A percentile compares a stretch with the other conserved stretches of the same genome.
These are phyloP conservation scores for Suhomyces yuchorum DNA, from an alignment of 1,139 yeast species.

Conservation along the genomic window DNA sequence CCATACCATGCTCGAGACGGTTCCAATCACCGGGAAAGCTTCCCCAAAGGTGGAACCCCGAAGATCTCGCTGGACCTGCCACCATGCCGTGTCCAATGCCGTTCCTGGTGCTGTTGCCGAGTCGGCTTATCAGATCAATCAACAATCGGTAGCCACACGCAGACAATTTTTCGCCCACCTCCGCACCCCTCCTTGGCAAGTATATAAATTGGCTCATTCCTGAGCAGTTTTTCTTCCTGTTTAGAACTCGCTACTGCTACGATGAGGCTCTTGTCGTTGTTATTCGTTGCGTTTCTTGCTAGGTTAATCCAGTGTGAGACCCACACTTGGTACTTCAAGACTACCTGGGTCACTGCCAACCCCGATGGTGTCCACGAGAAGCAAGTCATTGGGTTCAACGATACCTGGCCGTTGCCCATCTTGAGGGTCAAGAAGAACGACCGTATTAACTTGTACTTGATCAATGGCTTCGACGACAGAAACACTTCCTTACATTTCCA, in stretches of 20 bases:
- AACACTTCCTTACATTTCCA: slow-evolving; percentile 88
- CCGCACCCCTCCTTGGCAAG: not conserved
- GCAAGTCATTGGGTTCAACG: slow-evolving; percentile 76
- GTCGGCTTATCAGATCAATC: slow-evolving; percentile 14
- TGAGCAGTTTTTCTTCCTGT: slow-evolving; percentile 13
- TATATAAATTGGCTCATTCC: slow-evolving; percentile 15
- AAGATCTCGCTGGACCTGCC: not conserved
- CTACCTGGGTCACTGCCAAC: slow-evolving; percentile 68
- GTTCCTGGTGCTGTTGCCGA: slow-evolving; percentile 1
- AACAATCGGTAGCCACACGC: not conserved
- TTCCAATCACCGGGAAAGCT: not conserved
- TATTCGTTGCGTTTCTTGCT: slow-evolving; percentile 21
- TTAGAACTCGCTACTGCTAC: slow-evolving; percentile 4
- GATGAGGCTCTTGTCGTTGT: slow-evolving; percentile 24
- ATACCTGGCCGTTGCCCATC: slow-evolving; percentile 83
- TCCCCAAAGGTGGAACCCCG: not conserved
- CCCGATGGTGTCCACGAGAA: slow-evolving; percentile 75
- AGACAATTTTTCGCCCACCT: not conserved
- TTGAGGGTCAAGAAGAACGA: slow-evolving; percentile 75
- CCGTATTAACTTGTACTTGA: slow-evolving; percentile 65
- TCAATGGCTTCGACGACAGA: slow-evolving; percentile 64
- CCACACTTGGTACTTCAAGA: slow-evolving; percentile 69
- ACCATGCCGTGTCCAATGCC: not conserved
- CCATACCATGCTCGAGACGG: not conserved
- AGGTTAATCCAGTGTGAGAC: slow-evolving; percentile 48